These are phyloP conservation scores for Penicillium sp. DNA, from an alignment of 2,329 filamentous ascomycete genomes.

Conservation along the genomic window DNA sequence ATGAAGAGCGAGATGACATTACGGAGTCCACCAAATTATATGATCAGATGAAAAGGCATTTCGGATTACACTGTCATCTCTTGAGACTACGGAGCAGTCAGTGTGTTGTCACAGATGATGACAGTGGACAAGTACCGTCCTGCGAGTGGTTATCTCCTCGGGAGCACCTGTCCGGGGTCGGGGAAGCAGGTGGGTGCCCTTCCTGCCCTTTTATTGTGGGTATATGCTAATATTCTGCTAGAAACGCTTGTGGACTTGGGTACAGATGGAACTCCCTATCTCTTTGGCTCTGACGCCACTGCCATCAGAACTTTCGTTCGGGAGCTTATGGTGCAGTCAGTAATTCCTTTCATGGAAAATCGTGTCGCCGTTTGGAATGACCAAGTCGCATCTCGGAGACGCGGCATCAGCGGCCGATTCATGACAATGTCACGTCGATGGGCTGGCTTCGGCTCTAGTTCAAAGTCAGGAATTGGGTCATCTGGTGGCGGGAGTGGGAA, in stretches of 20 bases:
- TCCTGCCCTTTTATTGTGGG: background rate
- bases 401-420: slow-evolving; percentile 89
- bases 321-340: slow-evolving; percentile 92
- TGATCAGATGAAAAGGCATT: slow-evolving; percentile 99
- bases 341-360: slow-evolving; percentile 95
- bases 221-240: slow-evolving; percentile 21
- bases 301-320: slow-evolving; percentile 87
- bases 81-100: slow-evolving; percentile 82
- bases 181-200: slow-evolving; percentile 57
- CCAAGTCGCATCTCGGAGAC: slow-evolving; percentile 86
- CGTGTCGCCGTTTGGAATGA: slow-evolving; percentile 94
- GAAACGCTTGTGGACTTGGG: slow-evolving; percentile 62
- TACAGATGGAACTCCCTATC: slow-evolving; percentile 69
- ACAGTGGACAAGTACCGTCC: slow-evolving; percentile 78
- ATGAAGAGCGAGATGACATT: slow-evolving; percentile 94
- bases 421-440: slow-evolving; percentile 92
- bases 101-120: slow-evolving; percentile 87
- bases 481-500: slow-evolving; percentile 57
- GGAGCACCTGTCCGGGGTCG: slow-evolving; percentile 79
- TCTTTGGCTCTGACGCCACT: slow-evolving; percentile 90
- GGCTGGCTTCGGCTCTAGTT: slow-evolving; percentile 74
- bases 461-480: slow-evolving; percentile 60
- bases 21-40: slow-evolving; percentile 86
- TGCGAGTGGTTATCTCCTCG: slow-evolving; percentile 88
- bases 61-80: slow-evolving; percentile 93